phyloP scores from a whole-genome alignment of 371 early-diverging fungal species.

The Actinomucor elegans region DNA sequence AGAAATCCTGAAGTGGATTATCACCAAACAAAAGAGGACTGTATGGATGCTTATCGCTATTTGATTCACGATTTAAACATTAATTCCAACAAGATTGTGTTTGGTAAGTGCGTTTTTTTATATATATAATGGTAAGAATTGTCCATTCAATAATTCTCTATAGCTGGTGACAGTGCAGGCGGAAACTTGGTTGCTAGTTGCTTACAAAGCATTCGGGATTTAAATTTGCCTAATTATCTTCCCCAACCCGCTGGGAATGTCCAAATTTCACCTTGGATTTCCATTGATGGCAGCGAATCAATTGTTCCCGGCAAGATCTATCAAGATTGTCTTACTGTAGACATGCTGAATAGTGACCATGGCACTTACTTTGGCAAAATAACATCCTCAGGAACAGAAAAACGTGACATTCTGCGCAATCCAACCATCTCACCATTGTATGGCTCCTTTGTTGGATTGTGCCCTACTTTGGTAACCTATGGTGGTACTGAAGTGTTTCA shows the following conservation, averaged over 20 bases:
- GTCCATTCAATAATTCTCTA: neutral
- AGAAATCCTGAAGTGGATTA: slow-evolving; percentile 18
- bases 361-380: neutral
- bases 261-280: slow-evolving; percentile 38
- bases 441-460: slow-evolving; percentile 22
- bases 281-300: slow-evolving; percentile 13
- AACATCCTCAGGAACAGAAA: neutral
- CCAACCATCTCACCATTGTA: slow-evolving; percentile 26
- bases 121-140: neutral
- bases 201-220: slow-evolving; percentile 18
- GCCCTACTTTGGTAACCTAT: slow-evolving; percentile 30
- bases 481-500: slow-evolving; percentile 31
- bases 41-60: slow-evolving; percentile 27
- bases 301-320: neutral
- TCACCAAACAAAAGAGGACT: slow-evolving; percentile 19
- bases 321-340: neutral
- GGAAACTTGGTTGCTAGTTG: slow-evolving; percentile 30
- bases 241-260: slow-evolving; percentile 20
- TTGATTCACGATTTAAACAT: slow-evolving; percentile 27
- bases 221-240: neutral
- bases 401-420: slow-evolving; percentile 7
- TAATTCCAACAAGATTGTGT: slow-evolving; percentile 28
- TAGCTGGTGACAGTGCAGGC: slow-evolving; percentile 44
- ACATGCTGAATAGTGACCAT: neutral
- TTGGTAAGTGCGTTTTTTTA: slow-evolving; percentile 18